Base-by-base conservation (phyloP, 306 rosid genomes). In the Acacia melanoxylon region DNA sequence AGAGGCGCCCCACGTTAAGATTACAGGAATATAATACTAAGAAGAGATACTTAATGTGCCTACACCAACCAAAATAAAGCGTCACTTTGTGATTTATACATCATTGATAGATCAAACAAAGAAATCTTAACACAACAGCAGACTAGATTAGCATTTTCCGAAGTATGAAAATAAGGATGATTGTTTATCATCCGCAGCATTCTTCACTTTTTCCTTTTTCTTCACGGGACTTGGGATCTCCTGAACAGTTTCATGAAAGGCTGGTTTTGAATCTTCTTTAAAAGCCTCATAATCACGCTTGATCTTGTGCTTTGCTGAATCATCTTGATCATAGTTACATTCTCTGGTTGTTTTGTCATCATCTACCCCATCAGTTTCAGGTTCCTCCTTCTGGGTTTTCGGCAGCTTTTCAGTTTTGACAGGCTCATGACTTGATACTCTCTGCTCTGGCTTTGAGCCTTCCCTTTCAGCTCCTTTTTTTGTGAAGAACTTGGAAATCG, bases 401-500 rank as follows among this genome's bases (percentile, higher is more conserved):
- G 82, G 29, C n/a, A 41, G 74, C 79, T 13, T 62, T 62, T 91
- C 81, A 15, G 76, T 81, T 80, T 87, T 83, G 27, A 78, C 79
- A 76, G 72, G 68, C 37, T 79, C 72, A 10, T 68, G 70, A 78
- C 27, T 25, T 65, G 46, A 24, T 78, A 63, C 65, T 74, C 80
- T 82, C 83, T 74, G 80, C 68, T 76, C 86, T 33, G 87, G 78
- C 59, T 81, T 81, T 79, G 75, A 37, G 80, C 78, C 90, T 85
- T 90, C 90, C 74, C 73, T 81, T 84, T 85, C 86, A 44, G 48
- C 70, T 48, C 83, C 88, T 84, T 87, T 91, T 42, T 78, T 77
- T 13, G 89, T 81, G 81, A 94, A 93, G 84, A 94, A 94, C 72
- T 77, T 88, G 10, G 97, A 89, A 76, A 93, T 92, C 33, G 88